Base-by-base conservation (phyloP, 2,329 filamentous ascomycete genomes). In the Sodiomyces alkalinus region DNA sequence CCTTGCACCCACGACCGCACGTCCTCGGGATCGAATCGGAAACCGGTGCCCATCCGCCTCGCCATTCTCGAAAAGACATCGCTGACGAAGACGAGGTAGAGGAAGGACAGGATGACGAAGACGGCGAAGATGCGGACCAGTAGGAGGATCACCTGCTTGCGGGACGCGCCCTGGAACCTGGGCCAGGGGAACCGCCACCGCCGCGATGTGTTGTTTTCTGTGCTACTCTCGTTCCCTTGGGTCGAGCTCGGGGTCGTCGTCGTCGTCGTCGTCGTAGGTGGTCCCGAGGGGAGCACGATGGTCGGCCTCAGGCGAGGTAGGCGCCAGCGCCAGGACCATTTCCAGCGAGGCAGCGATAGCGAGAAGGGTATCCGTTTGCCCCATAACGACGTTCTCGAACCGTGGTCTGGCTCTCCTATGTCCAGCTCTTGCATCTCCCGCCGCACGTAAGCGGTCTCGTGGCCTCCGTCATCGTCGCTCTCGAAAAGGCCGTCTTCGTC, bases 391-490 rank as follows among this genome's bases (percentile, higher is more conserved):
- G 59, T 48, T 17, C 54, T 50, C 30, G 54, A 41, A 33, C 51
- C 46, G 27, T 56, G 50, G 14, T 55, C 45, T 17, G 73, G 71
- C 40, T 92, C 83, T 43, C 83, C 69, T 22, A 92, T 71, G 41
- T 92, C 83, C 66, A 92, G 74, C 64, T 94, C 80, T 46, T 92
- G 73, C 58, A 96, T 77, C 53, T 90, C 81, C 39, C 78, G 68
- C 37, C 81, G 74, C 42, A 90, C 65, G 37, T 74, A 71, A 18
- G 69, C 71, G 20, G 71, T 71, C 39, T 80, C 66, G 18, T 51
- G 48, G 27, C 58, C 57, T 29, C 50, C 47, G 21, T 58, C 58
- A 14, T 52, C 56, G 17, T 61, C 56, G 54, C 51, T 58, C 58
- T 64, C 51, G 52, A 69, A 58, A 16, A 61, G 46, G 39, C 62